Percentiles rank a stretch among this genome's conserved stretches.
These are phyloP conservation scores for Parsonsia alboflavescens DNA, from an alignment of 257 asterid species.

Conservation along the genomic window DNA sequence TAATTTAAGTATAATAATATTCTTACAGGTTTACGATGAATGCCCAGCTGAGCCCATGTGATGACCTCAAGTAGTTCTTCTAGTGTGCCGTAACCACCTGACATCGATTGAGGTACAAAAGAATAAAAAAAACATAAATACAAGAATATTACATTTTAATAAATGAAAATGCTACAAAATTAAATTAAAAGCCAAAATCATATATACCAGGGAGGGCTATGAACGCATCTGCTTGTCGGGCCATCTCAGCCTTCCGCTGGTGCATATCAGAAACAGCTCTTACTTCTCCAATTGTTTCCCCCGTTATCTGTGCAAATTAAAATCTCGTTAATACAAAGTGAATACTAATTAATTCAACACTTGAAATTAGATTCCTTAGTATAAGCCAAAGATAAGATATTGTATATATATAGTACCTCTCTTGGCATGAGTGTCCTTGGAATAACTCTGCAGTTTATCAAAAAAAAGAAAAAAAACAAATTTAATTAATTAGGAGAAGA, in stretches of 20 bases:
- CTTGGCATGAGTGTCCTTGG: conserved; percentile 91
- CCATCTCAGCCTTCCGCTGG: conserved; percentile 96
- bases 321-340: too few species aligned
- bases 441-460: conserved; percentile 61
- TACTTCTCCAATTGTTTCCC: conserved; percentile 72
- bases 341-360: too few species aligned
- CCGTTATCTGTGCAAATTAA: conserved; percentile 49
- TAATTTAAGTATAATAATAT: too few species aligned
- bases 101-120: background rate
- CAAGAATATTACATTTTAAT: too few species aligned
- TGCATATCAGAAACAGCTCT: conserved; percentile 91
- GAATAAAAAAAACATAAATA: background rate
- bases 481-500: background rate
- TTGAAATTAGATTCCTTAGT: too few species aligned
- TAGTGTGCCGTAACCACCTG: conserved; percentile 97
- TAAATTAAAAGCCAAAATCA: too few species aligned
- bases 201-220: conserved; percentile 87
- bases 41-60: conserved; percentile 98
- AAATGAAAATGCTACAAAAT: background rate
- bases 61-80: conserved; percentile 97
- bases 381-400: too few species aligned
- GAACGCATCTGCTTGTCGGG: conserved; percentile 91
- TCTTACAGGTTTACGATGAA: conserved; percentile 85
- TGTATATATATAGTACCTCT: conserved; percentile 48
- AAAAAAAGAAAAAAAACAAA: background rate